phyloP scores from a whole-genome alignment of 2,329 filamentous ascomycete genomes.

The Keithomyces neogunnii region DNA sequence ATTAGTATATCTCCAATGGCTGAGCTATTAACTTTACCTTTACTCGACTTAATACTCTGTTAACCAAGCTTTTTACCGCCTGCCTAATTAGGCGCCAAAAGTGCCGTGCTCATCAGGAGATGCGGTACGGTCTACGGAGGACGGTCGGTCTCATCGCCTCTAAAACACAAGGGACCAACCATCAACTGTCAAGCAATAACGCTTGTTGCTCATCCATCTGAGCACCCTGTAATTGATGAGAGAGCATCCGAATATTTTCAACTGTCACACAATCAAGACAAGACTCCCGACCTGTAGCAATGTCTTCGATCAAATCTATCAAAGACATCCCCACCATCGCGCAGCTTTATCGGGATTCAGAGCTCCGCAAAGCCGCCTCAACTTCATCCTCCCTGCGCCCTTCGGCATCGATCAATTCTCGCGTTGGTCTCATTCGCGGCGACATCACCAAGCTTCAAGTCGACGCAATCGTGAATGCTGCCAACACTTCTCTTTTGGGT shows the following conservation, averaged over 20 bases:
- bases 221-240: no score
- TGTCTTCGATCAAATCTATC: slow-evolving; percentile 24
- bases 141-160: no score
- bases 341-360: slow-evolving; percentile 48
- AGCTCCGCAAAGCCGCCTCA: slow-evolving; percentile 24
- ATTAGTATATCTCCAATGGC: no score
- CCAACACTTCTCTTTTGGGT: slow-evolving; percentile 68
- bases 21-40: no score
- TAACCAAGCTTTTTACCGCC: not conserved
- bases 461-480: slow-evolving; percentile 88
- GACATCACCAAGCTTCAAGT: slow-evolving; percentile 76
- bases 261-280: not conserved
- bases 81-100: not conserved
- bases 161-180: no score
- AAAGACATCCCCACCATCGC: slow-evolving; percentile 54
- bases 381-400: slow-evolving; percentile 18
- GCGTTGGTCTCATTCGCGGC: slow-evolving; percentile 59
- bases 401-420: slow-evolving; percentile 56
- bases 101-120: no score
- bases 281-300: not conserved
- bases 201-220: no score
- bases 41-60: not conserved
- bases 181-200: no score
- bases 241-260: no score
- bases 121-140: no score